These are phyloP conservation scores for Pyrenopolyporus hunteri DNA, from an alignment of 495 filamentous ascomycete genomes.

Conservation along the genomic window DNA sequence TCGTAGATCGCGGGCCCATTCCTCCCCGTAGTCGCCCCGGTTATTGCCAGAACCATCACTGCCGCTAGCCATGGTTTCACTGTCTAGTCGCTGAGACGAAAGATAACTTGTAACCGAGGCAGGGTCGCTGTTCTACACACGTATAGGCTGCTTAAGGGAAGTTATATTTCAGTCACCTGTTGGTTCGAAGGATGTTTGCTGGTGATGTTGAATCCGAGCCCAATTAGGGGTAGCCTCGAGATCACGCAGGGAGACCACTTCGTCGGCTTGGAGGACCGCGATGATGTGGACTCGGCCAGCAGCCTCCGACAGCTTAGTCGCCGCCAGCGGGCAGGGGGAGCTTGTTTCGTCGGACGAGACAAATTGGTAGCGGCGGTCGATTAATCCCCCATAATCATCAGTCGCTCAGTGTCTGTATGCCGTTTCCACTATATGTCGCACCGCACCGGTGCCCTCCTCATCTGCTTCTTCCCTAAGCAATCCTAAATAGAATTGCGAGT, in stretches of 20 bases:
- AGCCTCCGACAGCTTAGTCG: slow-evolving; percentile 24
- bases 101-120: background rate
- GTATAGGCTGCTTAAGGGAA: background rate
- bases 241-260: slow-evolving; percentile 27
- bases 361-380: slow-evolving; percentile 17
- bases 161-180: background rate
- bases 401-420: slow-evolving; percentile 27
- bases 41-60: slow-evolving; percentile 31
- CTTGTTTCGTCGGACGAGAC: slow-evolving; percentile 29
- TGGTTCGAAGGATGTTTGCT: background rate
- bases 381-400: slow-evolving; percentile 35
- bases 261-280: slow-evolving; percentile 27
- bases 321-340: slow-evolving; percentile 29
- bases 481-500: slow-evolving; percentile 13
- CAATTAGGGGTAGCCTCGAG: slow-evolving; percentile 15
- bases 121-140: background rate
- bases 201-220: slow-evolving; percentile 14
- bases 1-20: slow-evolving; percentile 59
- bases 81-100: slow-evolving; percentile 2
- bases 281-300: slow-evolving; percentile 30
- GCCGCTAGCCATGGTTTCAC: slow-evolving; percentile 35
- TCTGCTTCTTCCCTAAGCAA: slow-evolving; percentile 24
- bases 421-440: slow-evolving; percentile 28
- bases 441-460: slow-evolving; percentile 11
- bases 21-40: slow-evolving; percentile 52